A percentile compares a stretch with the other conserved stretches of the same genome.
phyloP scores from a whole-genome alignment of 2,329 filamentous ascomycete genomes.

The Penicillium sp. region DNA sequence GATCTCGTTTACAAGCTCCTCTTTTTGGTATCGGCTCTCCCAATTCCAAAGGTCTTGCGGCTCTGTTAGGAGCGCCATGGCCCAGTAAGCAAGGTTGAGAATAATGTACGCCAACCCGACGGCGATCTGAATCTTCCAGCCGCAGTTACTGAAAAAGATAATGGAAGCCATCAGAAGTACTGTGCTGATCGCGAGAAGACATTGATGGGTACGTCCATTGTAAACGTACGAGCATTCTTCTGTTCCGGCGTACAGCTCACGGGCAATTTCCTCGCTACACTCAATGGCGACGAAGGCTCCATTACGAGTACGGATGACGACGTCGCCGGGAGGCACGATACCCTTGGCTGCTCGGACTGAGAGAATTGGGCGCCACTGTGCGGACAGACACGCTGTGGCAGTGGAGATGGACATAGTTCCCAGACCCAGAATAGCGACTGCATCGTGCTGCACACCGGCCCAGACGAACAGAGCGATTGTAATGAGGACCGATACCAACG shows the following conservation, averaged over 20 bases:
- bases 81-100: conserved; percentile 63
- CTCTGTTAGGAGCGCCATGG: conserved; percentile 51
- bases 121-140: conserved; percentile 61
- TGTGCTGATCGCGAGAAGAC: conserved; percentile 59
- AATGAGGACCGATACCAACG: neutral
- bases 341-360: conserved; percentile 52
- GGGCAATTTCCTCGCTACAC: conserved; percentile 60
- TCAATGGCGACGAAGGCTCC: conserved; percentile 60
- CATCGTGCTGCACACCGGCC: conserved; percentile 45
- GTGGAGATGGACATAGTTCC: conserved; percentile 54
- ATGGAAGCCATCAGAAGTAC: conserved; percentile 62
- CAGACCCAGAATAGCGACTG: conserved; percentile 55
- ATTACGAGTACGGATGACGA: conserved; percentile 62
- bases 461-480: conserved; percentile 12
- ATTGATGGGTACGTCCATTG: conserved; percentile 47
- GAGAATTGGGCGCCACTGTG: conserved; percentile 58
- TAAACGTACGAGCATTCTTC: conserved; percentile 61
- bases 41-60: conserved; percentile 57
- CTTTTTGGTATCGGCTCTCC: conserved; percentile 44
- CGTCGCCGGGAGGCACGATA: conserved; percentile 56
- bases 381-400: conserved; percentile 57
- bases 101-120: conserved; percentile 60
- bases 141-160: conserved; percentile 62
- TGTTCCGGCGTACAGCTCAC: conserved; percentile 63
- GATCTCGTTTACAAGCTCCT: neutral